Percentiles rank a stretch among this genome's conserved stretches.
phyloP scores from a whole-genome alignment of 2,329 filamentous ascomycete species.

The Scytalidium sp. region DNA sequence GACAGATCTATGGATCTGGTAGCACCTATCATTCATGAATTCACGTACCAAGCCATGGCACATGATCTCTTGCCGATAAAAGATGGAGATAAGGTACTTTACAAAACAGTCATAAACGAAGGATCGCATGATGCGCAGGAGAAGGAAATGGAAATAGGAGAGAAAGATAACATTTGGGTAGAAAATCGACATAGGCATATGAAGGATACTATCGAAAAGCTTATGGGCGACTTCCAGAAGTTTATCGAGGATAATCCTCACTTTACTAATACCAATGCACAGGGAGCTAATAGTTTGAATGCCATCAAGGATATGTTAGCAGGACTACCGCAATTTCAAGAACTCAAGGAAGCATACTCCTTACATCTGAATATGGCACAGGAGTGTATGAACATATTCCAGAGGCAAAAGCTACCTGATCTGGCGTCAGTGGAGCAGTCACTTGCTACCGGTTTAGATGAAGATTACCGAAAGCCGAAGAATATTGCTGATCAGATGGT shows the following conservation, averaged over 20 bases:
- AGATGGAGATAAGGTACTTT: constrained; percentile 85
- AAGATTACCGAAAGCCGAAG: constrained; percentile 88
- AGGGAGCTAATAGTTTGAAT: constrained; percentile 75
- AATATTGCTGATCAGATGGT: constrained; percentile 83
- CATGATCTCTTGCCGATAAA: constrained; percentile 87
- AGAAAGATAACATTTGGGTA: constrained; percentile 93
- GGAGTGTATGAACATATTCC: constrained; percentile 93
- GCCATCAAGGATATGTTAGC: constrained; percentile 97
- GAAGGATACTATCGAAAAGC: constrained; percentile 94
- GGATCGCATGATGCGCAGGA: constrained; percentile 67
- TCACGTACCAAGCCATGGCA: constrained; percentile 98
- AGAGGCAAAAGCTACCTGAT: constrained; percentile 79
- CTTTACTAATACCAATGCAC: constrained; percentile 72
- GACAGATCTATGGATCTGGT: constrained; percentile 91
- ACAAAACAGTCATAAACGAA: constrained; percentile 75
- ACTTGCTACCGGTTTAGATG: constrained; percentile 86
- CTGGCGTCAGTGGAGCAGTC: constrained; percentile 87
- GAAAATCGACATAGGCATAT: constrained; percentile 94
- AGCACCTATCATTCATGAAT: constrained; percentile 88
- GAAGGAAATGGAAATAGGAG: constrained; percentile 87
- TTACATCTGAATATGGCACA: constrained; percentile 95
- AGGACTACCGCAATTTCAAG: constrained; percentile 88
- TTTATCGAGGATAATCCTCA: constrained; percentile 91
- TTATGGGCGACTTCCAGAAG: constrained; percentile 88
- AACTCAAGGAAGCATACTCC: constrained; percentile 93